These are phyloP conservation scores for Leccinellum rugosiceps DNA, from an alignment of 768 basidiomycete genomes.

Conservation along the genomic window DNA sequence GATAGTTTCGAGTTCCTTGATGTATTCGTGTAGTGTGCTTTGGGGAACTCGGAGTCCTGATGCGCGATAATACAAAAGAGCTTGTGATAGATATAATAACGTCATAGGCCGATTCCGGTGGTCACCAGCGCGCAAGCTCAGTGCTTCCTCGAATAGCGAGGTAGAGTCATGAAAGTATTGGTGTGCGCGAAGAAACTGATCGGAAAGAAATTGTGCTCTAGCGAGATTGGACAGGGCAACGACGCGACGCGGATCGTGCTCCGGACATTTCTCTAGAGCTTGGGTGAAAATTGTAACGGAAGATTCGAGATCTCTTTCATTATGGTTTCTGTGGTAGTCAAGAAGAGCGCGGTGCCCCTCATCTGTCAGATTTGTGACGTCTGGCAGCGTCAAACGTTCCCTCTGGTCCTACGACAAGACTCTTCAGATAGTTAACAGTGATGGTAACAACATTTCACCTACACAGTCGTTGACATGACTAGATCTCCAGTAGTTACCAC, in stretches of 20 bases:
- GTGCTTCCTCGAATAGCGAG: conserved; percentile 4
- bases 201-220: no score
- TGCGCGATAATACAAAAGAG: no score
- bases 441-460: neutral
- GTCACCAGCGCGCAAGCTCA: conserved; percentile 1
- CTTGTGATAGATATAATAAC: no score
- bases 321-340: no score
- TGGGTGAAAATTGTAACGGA: no score
- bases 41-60: no score
- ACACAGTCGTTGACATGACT: neutral
- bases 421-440: neutral
- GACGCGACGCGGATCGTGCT: no score
- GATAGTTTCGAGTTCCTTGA: no score
- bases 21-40: no score
- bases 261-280: no score
- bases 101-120: conserved; percentile 10
- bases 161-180: neutral
- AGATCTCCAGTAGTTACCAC: neutral
- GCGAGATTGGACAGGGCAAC: no score
- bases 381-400: neutral
- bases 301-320: no score
- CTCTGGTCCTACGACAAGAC: neutral
- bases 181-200: neutral
- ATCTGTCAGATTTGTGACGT: neutral
- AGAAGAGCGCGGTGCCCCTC: conserved; percentile 3